Base-by-base conservation (phyloP, 177 flowering plant species). In the Vitis hybrid region DNA sequence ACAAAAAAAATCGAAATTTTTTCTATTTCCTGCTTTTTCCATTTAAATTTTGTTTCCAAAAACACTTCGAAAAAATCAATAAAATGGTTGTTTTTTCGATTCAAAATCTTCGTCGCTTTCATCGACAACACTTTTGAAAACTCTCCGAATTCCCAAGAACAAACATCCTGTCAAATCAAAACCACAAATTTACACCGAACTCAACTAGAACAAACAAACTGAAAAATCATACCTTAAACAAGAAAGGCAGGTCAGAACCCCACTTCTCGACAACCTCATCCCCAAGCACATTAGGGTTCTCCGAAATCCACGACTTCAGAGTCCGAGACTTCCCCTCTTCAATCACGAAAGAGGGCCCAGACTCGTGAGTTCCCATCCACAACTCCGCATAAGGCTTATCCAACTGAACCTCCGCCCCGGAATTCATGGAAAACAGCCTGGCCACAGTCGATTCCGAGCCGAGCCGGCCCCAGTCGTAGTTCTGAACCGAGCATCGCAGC, bases 281-380 rank as follows among this genome's bases (percentile, higher is more conserved):
- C 5, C 98, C 98, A 57, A 94, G 80, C 52, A 84, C 90, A 55
- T 70, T 65, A 54, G 95, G 95, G 66, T 92, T 86, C 24, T 77
- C 70, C 22, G 69, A 76, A 74, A 92, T 73, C 97, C 93, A 92
- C 5, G 83, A 75, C 79, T 88, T 94, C 72, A 91, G 73, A 66
- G 67, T 77, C 31, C 73, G 62, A 17, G 49, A 2, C 33, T 67
- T 68, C 1, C 14, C 47, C 47, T 53, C 67, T 1, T 31, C 69
- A 12, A 67, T 71, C 9, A 89, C 38, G 22, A 72, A 80, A 0
- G 90, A 88, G 1, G 97, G 97, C 2, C 89, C 95, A 0, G 97
- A 93, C 6, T 70, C 86, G 62, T 91, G 98, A 19, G 95, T 90
- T 6, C 98, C 98, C 86, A 93, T 92, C 98, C 98, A 93, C 14